A percentile compares a stretch with the other conserved stretches of the same genome.
phyloP scores from a whole-genome alignment of 2,329 filamentous ascomycete genomes.

The Verticillium albo-atrum region DNA sequence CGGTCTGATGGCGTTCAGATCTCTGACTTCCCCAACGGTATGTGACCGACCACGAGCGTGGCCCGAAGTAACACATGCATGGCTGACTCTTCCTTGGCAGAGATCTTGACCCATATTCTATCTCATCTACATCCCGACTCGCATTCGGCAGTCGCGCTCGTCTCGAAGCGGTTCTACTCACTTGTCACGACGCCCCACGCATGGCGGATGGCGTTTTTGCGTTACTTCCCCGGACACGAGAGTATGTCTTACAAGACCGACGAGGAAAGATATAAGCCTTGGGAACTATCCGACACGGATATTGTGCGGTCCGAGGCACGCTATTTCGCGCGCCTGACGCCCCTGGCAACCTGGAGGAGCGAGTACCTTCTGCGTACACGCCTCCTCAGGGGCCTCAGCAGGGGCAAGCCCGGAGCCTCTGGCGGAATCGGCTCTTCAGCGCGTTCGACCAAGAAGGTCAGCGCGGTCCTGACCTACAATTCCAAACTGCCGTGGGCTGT shows the following conservation, averaged over 20 bases:
- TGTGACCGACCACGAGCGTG: constrained; percentile 17
- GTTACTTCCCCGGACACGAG: constrained; percentile 79
- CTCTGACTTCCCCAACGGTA: constrained; percentile 76
- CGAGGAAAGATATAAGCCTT: constrained; percentile 30
- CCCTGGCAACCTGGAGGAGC: constrained; percentile 88
- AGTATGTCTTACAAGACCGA: constrained; percentile 35
- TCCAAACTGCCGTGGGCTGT: constrained; percentile 77
- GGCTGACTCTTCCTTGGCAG: constrained; percentile 41
- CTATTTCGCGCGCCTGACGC: constrained; percentile 76
- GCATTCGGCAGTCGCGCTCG: constrained; percentile 74
- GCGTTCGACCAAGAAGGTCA: constrained; percentile 57
- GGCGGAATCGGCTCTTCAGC: constrained; percentile 46
- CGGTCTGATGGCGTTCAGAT: constrained; percentile 37
- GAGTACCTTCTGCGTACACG: constrained; percentile 89
- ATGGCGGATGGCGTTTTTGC: constrained; percentile 88
- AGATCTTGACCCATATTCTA: constrained; percentile 86
- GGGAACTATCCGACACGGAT: constrained; percentile 44
- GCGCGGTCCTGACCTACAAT: constrained; percentile 78
- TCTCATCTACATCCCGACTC: constrained; percentile 86
- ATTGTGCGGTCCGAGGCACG: constrained; percentile 67
- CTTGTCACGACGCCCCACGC: constrained; percentile 88
- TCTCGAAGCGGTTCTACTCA: constrained; percentile 81
- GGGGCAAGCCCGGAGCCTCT: constrained; percentile 70
- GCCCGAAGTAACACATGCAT: neutral
- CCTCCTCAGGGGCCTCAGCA: constrained; percentile 72